A percentile compares a stretch with the other conserved stretches of the same genome.
Conservation (phyloP, 257 asterid species). For the Coffea canephora region DNA sequence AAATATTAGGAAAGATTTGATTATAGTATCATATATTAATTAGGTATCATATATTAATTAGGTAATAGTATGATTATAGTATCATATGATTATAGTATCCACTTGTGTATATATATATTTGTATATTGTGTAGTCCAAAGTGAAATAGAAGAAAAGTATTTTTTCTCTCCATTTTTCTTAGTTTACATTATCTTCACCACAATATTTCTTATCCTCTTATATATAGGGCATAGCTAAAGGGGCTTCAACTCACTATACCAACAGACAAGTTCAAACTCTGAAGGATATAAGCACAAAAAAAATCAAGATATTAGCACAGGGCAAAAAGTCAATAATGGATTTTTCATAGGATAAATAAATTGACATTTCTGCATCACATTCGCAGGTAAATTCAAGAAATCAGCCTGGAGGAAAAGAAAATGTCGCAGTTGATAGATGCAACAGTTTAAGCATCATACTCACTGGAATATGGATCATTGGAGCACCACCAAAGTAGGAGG, state of each 20-base stretch:
- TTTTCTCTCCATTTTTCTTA: no score
- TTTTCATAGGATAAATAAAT: background rate
- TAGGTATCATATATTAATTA: no score
- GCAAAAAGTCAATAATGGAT: background rate
- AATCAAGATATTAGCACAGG: background rate
- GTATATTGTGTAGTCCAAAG: no score
- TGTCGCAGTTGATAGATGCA: background rate
- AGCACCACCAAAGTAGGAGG: conserved; percentile 80
- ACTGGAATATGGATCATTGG: conserved; percentile 77
- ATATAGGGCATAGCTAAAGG: background rate
- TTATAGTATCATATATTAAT: no score
- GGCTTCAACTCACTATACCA: background rate
- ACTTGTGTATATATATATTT: no score
- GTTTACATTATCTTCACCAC: background rate
- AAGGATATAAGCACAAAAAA: background rate
- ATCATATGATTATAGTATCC: no score
- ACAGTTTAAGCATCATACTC: conserved; percentile 19
- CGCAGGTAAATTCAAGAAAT: conserved; percentile 31
- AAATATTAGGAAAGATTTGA: no score
- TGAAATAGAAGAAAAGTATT: no score
- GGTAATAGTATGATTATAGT: no score
- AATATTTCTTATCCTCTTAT: background rate
- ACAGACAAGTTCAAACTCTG: background rate
- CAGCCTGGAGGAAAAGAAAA: background rate
- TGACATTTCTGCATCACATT: conserved; percentile 30